phyloP scores from a whole-genome alignment of 306 rosid genomes.

The Vicia faba region DNA sequence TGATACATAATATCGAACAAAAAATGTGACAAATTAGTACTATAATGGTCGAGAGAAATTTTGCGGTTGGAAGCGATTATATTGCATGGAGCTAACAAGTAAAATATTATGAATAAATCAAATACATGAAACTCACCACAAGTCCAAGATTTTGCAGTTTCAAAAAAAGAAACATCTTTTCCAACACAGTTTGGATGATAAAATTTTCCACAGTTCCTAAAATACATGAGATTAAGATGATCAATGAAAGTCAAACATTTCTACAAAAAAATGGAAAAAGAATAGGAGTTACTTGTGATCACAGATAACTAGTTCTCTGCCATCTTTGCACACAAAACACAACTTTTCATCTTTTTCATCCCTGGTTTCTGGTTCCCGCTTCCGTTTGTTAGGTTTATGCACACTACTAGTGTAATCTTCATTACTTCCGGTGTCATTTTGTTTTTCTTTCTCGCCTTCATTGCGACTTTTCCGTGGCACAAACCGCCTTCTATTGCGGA shows the following conservation, averaged over 20 bases:
- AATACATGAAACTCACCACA: conserved; percentile 55
- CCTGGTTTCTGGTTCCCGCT: background rate
- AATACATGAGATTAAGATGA: conserved; percentile 4
- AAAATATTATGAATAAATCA: background rate
- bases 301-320: conserved; percentile 45
- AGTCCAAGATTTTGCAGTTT: conserved; percentile 42
- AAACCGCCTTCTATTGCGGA: conserved; percentile 30
- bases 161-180: conserved; percentile 32
- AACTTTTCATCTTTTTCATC: conserved; percentile 28
- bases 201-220: conserved; percentile 63
- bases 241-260: background rate
- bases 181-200: conserved; percentile 60
- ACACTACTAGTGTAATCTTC: too few species aligned
- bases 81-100: conserved; percentile 16
- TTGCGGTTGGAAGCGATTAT: too few species aligned
- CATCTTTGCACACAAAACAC: conserved; percentile 57
- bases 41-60: too few species aligned
- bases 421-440: background rate
- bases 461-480: conserved; percentile 1
- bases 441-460: conserved; percentile 34
- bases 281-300: conserved; percentile 25
- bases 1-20: too few species aligned
- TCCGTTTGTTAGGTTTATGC: too few species aligned
- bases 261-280: background rate
- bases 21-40: too few species aligned